Evolutionary conservation across 805 yeast species (phyloP).

Genomic region (Zygoascus tannicola): DNA sequence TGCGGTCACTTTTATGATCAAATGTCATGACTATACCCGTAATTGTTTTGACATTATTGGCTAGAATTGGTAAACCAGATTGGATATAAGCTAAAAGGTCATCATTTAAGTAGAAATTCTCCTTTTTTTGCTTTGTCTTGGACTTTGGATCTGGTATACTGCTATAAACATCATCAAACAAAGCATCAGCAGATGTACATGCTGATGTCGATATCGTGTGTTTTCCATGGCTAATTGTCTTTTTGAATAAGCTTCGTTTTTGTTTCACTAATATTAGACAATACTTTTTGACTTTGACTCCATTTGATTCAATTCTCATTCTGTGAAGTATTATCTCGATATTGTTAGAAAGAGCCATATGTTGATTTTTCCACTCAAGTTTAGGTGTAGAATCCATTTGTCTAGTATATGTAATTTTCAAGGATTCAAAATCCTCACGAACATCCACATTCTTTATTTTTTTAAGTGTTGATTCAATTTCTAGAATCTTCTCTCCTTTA

Average conservation of each 20-base stretch:
- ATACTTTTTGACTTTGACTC: conserved; percentile 1
- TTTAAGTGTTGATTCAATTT: background rate
- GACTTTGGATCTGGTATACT: background rate
- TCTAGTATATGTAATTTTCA: background rate
- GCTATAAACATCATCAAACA: background rate
- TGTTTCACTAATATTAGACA: background rate
- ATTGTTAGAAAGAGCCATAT: background rate
- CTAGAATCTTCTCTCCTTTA: background rate
- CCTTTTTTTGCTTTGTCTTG: background rate
- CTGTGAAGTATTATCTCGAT: background rate
- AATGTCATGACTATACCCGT: background rate
- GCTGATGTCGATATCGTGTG: background rate
- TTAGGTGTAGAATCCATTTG: background rate
- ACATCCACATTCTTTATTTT: background rate
- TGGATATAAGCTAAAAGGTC: background rate
- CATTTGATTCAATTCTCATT: background rate
- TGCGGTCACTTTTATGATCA: background rate
- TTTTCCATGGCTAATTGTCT: background rate
- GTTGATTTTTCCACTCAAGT: conserved; percentile 2
- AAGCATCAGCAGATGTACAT: background rate
- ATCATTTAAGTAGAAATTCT: background rate
- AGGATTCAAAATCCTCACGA: background rate
- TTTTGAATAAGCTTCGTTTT: background rate
- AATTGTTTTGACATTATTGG: background rate
- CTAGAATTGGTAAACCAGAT: background rate